A percentile compares a stretch with the other conserved stretches of the same genome.
Evolutionary conservation across 192 early-diverging fungal genomes (phyloP).

Genomic region (Funneliformis mosseae): DNA sequence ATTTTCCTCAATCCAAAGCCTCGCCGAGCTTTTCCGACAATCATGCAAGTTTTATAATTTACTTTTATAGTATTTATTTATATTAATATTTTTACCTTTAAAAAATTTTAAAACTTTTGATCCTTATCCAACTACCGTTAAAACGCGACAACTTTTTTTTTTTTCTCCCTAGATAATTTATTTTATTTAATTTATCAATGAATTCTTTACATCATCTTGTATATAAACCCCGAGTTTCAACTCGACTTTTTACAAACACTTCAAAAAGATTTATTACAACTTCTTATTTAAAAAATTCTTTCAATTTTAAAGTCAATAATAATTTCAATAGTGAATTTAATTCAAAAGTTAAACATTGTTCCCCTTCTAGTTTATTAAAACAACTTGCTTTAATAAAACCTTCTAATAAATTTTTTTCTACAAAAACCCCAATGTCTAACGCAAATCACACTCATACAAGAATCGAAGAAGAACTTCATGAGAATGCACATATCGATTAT

Average conservation of each 20-base stretch:
- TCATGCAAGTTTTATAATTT: neutral
- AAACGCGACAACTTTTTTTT: neutral
- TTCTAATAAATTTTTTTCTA: neutral
- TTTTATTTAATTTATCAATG: neutral
- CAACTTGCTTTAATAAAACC: neutral
- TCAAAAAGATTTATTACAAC: neutral
- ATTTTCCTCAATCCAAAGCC: neutral
- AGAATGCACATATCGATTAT: constrained; percentile 68
- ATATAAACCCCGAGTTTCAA: neutral
- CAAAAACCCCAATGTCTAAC: neutral
- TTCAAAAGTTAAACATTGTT: neutral
- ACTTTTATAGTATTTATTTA: neutral
- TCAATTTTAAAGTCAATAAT: neutral
- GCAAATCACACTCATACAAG: neutral
- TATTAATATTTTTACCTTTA: neutral
- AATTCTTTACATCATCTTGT: constrained; percentile 1
- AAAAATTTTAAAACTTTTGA: no score
- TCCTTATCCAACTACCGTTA: no score
- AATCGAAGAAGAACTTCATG: constrained; percentile 39
- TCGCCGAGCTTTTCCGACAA: constrained; percentile 15
- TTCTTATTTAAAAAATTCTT: neutral
- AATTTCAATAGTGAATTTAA: neutral
- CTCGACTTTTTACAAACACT: neutral
- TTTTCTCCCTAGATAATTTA: neutral
- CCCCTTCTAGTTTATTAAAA: neutral